Evolutionary conservation across 1,284 basidiomycete species (phyloP), one percentile per base, ranked within the genome.

Genomic region (Pascua sp.): DNA sequence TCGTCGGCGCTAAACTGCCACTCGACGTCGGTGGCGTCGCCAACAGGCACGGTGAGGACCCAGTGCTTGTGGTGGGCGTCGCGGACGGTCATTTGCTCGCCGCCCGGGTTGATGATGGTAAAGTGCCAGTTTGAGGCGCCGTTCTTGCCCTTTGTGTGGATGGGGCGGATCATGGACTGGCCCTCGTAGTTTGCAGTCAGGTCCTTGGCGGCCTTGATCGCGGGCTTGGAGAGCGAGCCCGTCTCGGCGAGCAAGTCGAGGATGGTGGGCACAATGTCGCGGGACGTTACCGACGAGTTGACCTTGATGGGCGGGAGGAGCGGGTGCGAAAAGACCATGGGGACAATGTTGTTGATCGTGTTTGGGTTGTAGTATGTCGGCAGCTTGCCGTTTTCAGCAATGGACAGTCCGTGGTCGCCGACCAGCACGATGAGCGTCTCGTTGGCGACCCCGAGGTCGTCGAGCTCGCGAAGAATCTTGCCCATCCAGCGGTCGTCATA

Each of bases 381-480:
- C 11, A 52, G 50, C 43, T 47, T 47, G 24, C 50, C 51, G 41
- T 57, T 51, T 37, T 57, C 56, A n/a, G 39, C 16, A 17, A 57
- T 52, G 1, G 50, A 52, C 12, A 57, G 39, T 9, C 56, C 56
- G 37, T 57, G 56, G 42, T 57, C 56, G 11, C 45, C 39, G 8
- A 38, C 47, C 17, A 57, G 51, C 16, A 57, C 56, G 45, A 57
- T 39, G 15, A 57, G 46, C 5, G 56, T 57, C 49, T 57, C 50
- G 24, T 57, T 57, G 40, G 56, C 56, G n/a, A 57, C 51, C 1
- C 24, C 40, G 32, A 52, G 45, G 17, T 52, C 51, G 32, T 52
- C 56, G 11, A 57, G 46, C 44, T 46, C 16, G 37, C 37, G 11
- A 9, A 57, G 45, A 8, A 57, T 42, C 43, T 51, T 57, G 40